phyloP scores from a whole-genome alignment of 2,329 filamentous ascomycete species.

The Penicillium hesseltinei region DNA sequence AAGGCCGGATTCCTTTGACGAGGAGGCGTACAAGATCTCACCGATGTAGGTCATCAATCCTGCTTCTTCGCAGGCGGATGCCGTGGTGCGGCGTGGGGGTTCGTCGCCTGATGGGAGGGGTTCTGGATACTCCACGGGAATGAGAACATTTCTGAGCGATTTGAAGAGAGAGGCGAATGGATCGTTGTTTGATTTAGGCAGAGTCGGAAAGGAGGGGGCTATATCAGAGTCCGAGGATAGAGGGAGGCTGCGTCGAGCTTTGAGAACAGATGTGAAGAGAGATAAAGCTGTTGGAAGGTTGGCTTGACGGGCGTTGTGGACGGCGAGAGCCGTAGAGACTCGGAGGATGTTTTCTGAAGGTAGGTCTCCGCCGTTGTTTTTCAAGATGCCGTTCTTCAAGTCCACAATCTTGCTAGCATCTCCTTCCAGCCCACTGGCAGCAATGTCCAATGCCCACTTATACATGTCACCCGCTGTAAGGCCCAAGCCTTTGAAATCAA shows the following conservation, averaged over 20 bases:
- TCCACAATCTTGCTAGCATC: slow-evolving; percentile 56
- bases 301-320: slow-evolving; percentile 69
- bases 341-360: slow-evolving; percentile 73
- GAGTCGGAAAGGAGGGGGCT: slow-evolving; percentile 25
- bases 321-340: slow-evolving; percentile 73
- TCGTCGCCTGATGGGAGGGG: slow-evolving; percentile 68
- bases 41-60: slow-evolving; percentile 86
- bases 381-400: slow-evolving; percentile 61
- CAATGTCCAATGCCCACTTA: slow-evolving; percentile 72
- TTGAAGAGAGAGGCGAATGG: slow-evolving; percentile 37
- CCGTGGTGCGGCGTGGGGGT: slow-evolving; percentile 62
- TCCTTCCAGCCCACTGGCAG: slow-evolving; percentile 54
- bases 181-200: slow-evolving; percentile 23
- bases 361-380: slow-evolving; percentile 51
- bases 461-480: slow-evolving; percentile 71
- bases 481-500: slow-evolving; percentile 70
- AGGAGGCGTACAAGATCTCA: slow-evolving; percentile 79
- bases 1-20: slow-evolving; percentile 67
- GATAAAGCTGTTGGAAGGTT: slow-evolving; percentile 70
- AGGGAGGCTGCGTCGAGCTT: slow-evolving; percentile 65
- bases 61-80: slow-evolving; percentile 77
- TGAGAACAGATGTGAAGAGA: slow-evolving; percentile 79
- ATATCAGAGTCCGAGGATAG: slow-evolving; percentile 33
- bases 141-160: slow-evolving; percentile 44
- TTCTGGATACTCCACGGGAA: slow-evolving; percentile 64